These are phyloP conservation scores for Solanum raphanifolium DNA, from an alignment of 257 asterid species.

Conservation along the genomic window DNA sequence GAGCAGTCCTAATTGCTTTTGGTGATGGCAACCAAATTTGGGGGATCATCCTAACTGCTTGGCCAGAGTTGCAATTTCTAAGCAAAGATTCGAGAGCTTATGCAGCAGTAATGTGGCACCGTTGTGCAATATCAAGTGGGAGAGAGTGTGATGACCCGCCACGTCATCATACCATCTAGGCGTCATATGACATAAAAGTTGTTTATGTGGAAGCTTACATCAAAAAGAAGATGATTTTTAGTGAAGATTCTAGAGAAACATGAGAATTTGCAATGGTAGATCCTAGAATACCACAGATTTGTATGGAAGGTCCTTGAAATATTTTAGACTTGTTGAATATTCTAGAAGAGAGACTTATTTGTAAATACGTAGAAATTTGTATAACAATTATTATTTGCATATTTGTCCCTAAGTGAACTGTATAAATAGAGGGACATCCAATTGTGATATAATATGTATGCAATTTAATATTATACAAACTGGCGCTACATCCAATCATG, in stretches of 20 bases:
- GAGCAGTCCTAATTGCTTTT: neutral
- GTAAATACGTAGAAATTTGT: no score
- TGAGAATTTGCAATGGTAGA: rapidly evolving
- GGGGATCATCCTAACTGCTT: no score
- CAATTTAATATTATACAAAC: no score
- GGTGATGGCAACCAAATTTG: no score
- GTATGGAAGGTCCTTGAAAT: no score
- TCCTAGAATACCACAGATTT: no score
- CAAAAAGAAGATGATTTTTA: no score
- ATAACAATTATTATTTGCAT: no score
- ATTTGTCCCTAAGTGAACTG: neutral
- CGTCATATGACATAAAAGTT: no score
- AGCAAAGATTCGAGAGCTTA: neutral
- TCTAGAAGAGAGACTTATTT: no score
- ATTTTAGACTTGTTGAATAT: neutral
- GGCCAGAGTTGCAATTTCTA: neutral
- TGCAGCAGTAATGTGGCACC: neutral
- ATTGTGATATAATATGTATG: no score
- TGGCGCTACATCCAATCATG: no score
- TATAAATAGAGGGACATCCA: neutral
- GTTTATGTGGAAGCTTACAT: neutral
- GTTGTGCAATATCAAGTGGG: neutral
- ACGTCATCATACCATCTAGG: neutral
- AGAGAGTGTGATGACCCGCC: neutral
- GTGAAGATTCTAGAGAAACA: neutral